Evolutionary conservation across 108 stramenopile species (phyloP), one percentile per base, ranked within the genome.

Genomic region (Cyclotella choctawhatcheeana): DNA sequence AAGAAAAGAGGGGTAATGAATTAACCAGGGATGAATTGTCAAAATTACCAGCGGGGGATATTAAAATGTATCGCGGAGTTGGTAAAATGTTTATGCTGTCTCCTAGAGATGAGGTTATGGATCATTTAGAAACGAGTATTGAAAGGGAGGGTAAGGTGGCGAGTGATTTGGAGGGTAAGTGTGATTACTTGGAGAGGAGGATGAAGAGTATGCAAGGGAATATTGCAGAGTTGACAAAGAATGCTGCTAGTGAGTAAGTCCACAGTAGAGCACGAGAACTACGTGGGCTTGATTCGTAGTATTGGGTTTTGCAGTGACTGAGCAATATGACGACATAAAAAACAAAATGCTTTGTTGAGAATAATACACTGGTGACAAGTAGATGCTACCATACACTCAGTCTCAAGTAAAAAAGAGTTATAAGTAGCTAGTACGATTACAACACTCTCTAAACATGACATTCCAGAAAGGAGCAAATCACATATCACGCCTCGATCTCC

Each of bases 21-120:
- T 55, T 95, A 2, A 95, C 94, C 14, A 74, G 82, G 26, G 22
- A 22, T 14, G 92, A 97, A 80, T 61, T 97, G 26, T 69, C 82
- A 48, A 69, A 82, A 55, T 24, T 86, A 13, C 87, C 89, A 10
- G 4, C 55, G 1, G 55, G 59, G 17, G 83, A 84, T 51, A 33
- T 82, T 0, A 77, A 80, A 24, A 83, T 93, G 75, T 97, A 88
- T 68, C 77, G 83, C 34, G 62, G 73, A 12, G 69, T 93, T 34
- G 96, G 96, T 18, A 97, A 97, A 73, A 82, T 91, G 73, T 96
- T 96, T 81, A 65, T 96, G 79, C 76, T 85, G 43, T 69, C 87
- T 5, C 72, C 67, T 18, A 43, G 82, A 53, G 55, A 79, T 5
- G 81, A 89, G 5, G 73, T 92, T 14, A 69, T 88, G 51, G 76